A percentile compares a stretch with the other conserved stretches of the same genome.
phyloP scores from a whole-genome alignment of 805 yeast genomes.

The Nakazawaea peltata region DNA sequence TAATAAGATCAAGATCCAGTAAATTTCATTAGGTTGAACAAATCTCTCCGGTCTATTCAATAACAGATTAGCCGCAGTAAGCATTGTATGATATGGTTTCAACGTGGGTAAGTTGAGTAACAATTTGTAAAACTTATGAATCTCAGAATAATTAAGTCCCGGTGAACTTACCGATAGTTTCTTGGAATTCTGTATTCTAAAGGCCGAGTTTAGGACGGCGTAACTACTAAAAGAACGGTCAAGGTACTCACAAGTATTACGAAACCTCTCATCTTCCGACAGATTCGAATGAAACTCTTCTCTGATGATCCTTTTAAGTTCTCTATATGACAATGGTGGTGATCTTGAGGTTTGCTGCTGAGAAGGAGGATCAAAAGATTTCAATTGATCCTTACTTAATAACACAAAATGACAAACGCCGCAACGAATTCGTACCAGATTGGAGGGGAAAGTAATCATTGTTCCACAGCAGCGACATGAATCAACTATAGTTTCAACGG shows the following conservation, averaged over 20 bases:
- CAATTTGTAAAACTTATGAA: conserved; percentile 36
- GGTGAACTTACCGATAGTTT: conserved; percentile 29
- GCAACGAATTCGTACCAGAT: conserved; percentile 42
- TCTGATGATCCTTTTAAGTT: conserved; percentile 12
- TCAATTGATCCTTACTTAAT: conserved; percentile 20
- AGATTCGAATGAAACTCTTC: conserved; percentile 31
- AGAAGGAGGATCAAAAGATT: not conserved
- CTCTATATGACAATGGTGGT: too few species aligned
- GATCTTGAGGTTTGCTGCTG: too few species aligned
- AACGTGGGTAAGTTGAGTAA: conserved; percentile 48
- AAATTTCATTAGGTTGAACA: conserved; percentile 33
- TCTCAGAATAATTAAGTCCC: conserved; percentile 40
- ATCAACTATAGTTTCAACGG: conserved; percentile 13
- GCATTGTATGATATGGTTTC: conserved; percentile 48
- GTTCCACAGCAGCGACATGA: conserved; percentile 43
- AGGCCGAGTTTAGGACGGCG: conserved; percentile 45
- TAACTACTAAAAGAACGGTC: conserved; percentile 38
- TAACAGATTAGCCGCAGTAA: conserved; percentile 42
- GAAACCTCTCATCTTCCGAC: too few species aligned
- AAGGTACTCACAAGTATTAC: too few species aligned
- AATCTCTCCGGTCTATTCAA: conserved; percentile 36
- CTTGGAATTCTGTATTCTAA: conserved; percentile 25
- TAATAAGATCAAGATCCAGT: conserved; percentile 57
- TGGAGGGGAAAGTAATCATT: conserved; percentile 27
- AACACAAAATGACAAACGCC: conserved; percentile 46